phyloP scores from a whole-genome alignment of 805 yeast species.

The Dipodascus albidus region DNA sequence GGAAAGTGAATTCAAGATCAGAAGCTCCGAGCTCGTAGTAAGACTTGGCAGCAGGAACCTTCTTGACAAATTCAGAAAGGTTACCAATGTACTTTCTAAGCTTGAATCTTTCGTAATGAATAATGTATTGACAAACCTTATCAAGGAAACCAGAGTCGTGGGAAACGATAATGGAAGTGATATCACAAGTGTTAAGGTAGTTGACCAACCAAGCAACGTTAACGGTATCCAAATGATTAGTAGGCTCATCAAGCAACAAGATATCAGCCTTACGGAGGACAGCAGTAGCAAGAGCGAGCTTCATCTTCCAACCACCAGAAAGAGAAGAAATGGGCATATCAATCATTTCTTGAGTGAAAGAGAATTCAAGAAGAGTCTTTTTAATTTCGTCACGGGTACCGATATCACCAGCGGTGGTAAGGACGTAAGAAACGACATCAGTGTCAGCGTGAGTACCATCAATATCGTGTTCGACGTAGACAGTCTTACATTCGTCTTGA shows the following conservation, averaged over 20 bases:
- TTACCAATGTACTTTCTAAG: slow-evolving; percentile 99
- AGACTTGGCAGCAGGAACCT: slow-evolving; percentile 97
- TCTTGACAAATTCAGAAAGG: slow-evolving; percentile 96
- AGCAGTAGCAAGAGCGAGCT: slow-evolving; percentile 98
- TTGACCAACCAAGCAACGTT: slow-evolving; percentile 99
- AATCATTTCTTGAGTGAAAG: slow-evolving; percentile 90
- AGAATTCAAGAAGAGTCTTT: slow-evolving; percentile 76
- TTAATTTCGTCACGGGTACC: slow-evolving; percentile 64
- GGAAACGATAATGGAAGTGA: slow-evolving; percentile 96
- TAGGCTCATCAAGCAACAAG: slow-evolving; percentile 97
- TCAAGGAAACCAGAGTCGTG: slow-evolving; percentile 99
- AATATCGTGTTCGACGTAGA: slow-evolving; percentile 98
- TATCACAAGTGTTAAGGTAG: slow-evolving; percentile 98
- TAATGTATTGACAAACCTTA: slow-evolving; percentile 93
- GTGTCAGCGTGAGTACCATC: slow-evolving; percentile 98
- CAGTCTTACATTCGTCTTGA: slow-evolving; percentile 98
- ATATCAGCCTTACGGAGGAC: slow-evolving; percentile 97
- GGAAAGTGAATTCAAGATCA: slow-evolving; percentile 93
- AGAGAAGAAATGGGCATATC: slow-evolving; percentile 88
- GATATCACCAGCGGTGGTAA: slow-evolving; percentile 65
- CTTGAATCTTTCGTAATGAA: slow-evolving; percentile 99
- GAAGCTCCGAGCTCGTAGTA: slow-evolving; percentile 99
- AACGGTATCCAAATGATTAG: slow-evolving; percentile 99
- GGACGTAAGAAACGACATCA: slow-evolving; percentile 84
- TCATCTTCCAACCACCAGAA: slow-evolving; percentile 99